Conservation (phyloP, 257 asterid species). For the Datura wrightii region DNA sequence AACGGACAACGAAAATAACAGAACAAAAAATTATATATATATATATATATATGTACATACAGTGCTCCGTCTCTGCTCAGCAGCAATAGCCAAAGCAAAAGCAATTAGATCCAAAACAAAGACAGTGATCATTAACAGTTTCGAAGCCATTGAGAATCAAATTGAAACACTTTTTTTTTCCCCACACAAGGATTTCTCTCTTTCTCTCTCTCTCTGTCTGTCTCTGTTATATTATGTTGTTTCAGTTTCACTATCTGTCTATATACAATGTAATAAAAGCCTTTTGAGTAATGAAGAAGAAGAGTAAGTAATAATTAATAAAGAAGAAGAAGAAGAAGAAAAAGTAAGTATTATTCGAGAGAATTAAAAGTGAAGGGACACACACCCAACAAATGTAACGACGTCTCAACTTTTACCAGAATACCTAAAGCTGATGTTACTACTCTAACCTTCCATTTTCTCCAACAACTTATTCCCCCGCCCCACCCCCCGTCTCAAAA, state of each 20-base stretch:
- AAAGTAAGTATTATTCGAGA: not conserved
- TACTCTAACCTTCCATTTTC: not conserved
- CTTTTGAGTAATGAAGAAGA: constrained; percentile 47
- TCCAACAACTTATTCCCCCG: too few species aligned
- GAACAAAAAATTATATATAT: not conserved
- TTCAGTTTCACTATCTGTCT: constrained; percentile 39
- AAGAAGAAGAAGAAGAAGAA: constrained; percentile 13
- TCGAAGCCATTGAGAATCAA: constrained; percentile 67
- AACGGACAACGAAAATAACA: not conserved
- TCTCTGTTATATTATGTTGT: not conserved
- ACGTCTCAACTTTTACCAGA: constrained; percentile 39
- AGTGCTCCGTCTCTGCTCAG: constrained; percentile 88
- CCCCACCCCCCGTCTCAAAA: too few species aligned
- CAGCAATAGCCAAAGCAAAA: constrained; percentile 87
- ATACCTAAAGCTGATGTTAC: not conserved
- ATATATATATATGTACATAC: constrained; percentile 43
- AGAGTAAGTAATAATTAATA: constrained; percentile 26
- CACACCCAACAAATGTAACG: constrained; percentile 31
- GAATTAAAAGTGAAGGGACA: constrained; percentile 16
- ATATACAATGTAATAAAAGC: constrained; percentile 36
- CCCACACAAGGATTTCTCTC: not conserved
- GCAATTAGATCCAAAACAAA: constrained; percentile 76
- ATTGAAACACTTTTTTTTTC: not conserved
- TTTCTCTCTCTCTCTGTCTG: not conserved
- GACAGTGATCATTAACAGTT: constrained; percentile 54